Base-by-base conservation (phyloP, 352 stramenopile species). In the Phytophthora vignae region DNA sequence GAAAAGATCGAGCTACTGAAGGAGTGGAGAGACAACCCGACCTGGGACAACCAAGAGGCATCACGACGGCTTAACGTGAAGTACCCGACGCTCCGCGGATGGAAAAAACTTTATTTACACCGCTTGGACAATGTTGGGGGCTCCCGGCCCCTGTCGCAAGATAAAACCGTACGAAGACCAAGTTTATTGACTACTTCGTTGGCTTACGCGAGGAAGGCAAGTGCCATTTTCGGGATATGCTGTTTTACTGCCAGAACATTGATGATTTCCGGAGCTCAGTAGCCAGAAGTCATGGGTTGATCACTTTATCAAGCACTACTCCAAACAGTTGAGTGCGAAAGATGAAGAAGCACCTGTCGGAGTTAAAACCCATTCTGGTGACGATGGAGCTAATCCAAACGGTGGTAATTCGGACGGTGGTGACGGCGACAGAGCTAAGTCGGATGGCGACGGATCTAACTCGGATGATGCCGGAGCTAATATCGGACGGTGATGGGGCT, bases 221-320 rank as follows among this genome's bases (percentile, higher is more conserved):
- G 40, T 48, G 40, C 15, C 40, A 15, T 48, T 48, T 48, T 48
- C 14, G 40, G 40, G 40, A 21, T 48, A 48, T 48, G 6, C 40
- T 48, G 40, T 48, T 48, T 48, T 48, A 48, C 40, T 48, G 40
- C 40, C 40, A 48, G 40, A 21, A 21, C 17, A 48, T 48, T 48
- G 40, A 48, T 48, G 15, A 48, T 48, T 21, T 6, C 40, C 40
- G 40, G 40, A 48, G 2, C 40, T n/a, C 40, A 48, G 15, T 15
- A 15, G 6, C 15, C 40, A 48, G 40, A 48, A 48, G 19, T 21
- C 40, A 48, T 48, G 40, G 40, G 40, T 21, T 48, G 17, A 21
- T 6, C 40, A 15, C 40, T 48, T 48, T 48, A 21, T 48, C 14
- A 48, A 48, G 40, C 15, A 49, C 42, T 49, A 49, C 15, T 49